A percentile compares a stretch with the other conserved stretches of the same genome.
These are phyloP conservation scores for Talaromyces sp. DNA, from an alignment of 2,329 filamentous ascomycete species.

Conservation along the genomic window DNA sequence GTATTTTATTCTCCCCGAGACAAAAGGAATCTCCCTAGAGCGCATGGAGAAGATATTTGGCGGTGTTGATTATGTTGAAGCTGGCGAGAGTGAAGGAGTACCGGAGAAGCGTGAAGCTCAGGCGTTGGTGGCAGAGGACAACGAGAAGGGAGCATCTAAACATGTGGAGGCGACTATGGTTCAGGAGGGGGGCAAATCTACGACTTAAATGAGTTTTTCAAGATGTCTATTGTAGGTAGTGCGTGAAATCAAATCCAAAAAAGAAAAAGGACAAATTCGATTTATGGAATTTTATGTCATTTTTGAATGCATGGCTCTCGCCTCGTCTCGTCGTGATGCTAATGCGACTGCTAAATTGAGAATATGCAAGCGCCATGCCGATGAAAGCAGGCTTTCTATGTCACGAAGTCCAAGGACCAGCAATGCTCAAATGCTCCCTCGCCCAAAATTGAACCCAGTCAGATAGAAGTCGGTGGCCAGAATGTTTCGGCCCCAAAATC, in stretches of 20 bases:
- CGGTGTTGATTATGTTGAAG: slow-evolving; percentile 42
- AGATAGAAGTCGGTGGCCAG: neutral
- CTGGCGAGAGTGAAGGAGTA: slow-evolving; percentile 35
- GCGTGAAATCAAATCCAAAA: too few relatives aligned
- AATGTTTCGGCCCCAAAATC: too few relatives aligned
- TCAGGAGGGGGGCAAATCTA: neutral
- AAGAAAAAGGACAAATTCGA: too few relatives aligned
- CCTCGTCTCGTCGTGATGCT: slow-evolving; percentile 16
- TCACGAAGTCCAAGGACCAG: neutral
- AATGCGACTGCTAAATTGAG: slow-evolving; percentile 12
- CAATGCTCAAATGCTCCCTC: neutral
- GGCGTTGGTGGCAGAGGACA: slow-evolving; percentile 3
- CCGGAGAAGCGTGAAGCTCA: slow-evolving; percentile 29
- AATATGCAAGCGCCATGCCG: slow-evolving; percentile 10
- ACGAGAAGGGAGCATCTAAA: neutral
- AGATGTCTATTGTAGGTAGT: neutral
- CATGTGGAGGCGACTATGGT: slow-evolving; percentile 9
- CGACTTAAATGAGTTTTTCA: neutral
- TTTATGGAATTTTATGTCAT: neutral
- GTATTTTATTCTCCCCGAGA: slow-evolving; percentile 39
- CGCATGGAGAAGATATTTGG: slow-evolving; percentile 42
- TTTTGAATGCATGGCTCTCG: neutral
- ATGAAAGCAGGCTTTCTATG: slow-evolving; percentile 3
- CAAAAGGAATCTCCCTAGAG: slow-evolving; percentile 38
- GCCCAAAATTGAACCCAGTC: neutral